phyloP scores from a whole-genome alignment of 768 basidiomycete genomes.

The Coprinopsis sp. region DNA sequence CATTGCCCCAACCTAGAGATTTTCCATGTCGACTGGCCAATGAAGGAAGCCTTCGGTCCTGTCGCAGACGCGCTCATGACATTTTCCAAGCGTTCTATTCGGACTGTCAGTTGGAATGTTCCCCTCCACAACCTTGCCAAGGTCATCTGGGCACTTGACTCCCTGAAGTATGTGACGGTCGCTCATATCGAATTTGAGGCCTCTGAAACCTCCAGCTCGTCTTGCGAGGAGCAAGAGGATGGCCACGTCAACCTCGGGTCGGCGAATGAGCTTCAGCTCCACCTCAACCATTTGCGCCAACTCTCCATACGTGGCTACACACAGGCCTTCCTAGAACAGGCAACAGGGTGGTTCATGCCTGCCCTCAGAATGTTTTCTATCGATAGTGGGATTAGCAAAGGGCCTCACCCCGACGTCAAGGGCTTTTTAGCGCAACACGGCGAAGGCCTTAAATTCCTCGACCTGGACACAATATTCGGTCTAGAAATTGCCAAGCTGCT shows the following conservation, averaged over 20 bases:
- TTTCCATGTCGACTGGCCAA: constrained; percentile 64
- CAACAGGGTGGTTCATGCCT: constrained; percentile 62
- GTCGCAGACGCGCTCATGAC: constrained; percentile 61
- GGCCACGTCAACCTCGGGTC: constrained; percentile 51
- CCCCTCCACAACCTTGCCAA: constrained; percentile 53
- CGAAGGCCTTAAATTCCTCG: constrained; percentile 53
- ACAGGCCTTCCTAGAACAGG: constrained; percentile 66
- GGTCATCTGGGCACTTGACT: constrained; percentile 68
- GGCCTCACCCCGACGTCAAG: constrained; percentile 53
- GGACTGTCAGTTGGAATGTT: constrained; percentile 58
- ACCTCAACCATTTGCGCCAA: constrained; percentile 53
- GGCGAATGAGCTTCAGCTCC: constrained; percentile 50
- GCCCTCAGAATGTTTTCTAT: constrained; percentile 54
- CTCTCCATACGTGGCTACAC: constrained; percentile 58
- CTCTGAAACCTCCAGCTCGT: constrained; percentile 14
- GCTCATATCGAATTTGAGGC: constrained; percentile 51
- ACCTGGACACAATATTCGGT: constrained; percentile 53
- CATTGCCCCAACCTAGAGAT: constrained; percentile 73
- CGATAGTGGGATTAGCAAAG: constrained; percentile 41
- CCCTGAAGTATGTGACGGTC: constrained; percentile 52
- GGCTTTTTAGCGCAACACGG: constrained; percentile 62
- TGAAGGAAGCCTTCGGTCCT: constrained; percentile 54
- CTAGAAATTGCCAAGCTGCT: constrained; percentile 58
- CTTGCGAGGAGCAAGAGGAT: constrained; percentile 37
- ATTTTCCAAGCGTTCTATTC: constrained; percentile 45